Evolutionary conservation across 2,329 filamentous ascomycete genomes (phyloP), one percentile per base, ranked within the genome.

Genomic region (Orbilia oligospora): DNA sequence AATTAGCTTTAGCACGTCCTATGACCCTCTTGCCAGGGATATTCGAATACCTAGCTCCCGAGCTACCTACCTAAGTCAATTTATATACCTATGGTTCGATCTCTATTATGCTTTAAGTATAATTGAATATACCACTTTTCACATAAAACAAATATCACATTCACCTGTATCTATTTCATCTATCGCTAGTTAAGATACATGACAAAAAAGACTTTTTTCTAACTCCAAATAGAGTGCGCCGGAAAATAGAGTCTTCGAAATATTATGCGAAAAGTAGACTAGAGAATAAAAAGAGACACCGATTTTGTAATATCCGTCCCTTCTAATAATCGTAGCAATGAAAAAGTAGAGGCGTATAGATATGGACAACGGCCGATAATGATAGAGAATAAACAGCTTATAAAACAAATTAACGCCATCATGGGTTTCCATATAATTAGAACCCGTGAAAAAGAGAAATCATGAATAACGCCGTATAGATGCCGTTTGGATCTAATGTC

Each of bases 201-300:
- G 20, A 44, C 51, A 30, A 61, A 44, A 61, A 61, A 24, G 20
- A 27, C 38, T 20, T 33, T 20, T 33, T 36, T 44, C 24, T 30
- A 61, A 61, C 56, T 61, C 56, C 56, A 9, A 10, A 61, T n/a
- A 61, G 3, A 18, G 24, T 61, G 20, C 56, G 56, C 56, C 56
- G 12, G 56, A 61, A 58, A 61, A 41, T 61, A 61, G 33, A 61
- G 36, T 61, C 56, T 61, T 61, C 20, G 18, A 61, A 27, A 61
- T 24, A 36, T 9, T 2, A 38, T 16, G 36, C 10, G 9, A 44
- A n/a, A n/a, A 38, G 41, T 22, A 38, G 16, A 2, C 38, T n/a
- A 41, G 33, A 55, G 27, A n/a, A 14, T 9, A 14, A 61, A 24
- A 61, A 41, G 3, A 22, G n/a, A 38, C 30, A 41, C 18, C 53